These are phyloP conservation scores for Mucor irregularis DNA, from an alignment of 371 early-diverging fungal species.

Conservation along the genomic window DNA sequence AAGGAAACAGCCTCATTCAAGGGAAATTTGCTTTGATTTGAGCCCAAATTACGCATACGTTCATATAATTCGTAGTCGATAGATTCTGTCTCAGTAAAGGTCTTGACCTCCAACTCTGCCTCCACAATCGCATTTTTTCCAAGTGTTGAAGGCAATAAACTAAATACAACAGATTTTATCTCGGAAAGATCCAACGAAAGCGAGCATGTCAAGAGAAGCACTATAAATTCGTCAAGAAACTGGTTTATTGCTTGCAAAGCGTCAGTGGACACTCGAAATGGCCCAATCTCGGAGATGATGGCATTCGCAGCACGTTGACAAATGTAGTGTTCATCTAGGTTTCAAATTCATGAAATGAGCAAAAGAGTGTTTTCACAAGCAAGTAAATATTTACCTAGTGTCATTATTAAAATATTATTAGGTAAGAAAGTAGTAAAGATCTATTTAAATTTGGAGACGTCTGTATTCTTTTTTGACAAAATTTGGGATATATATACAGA, in stretches of 20 bases:
- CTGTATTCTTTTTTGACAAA: too few species aligned
- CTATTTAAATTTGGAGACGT: too few species aligned
- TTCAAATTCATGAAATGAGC: background rate
- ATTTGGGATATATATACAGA: background rate
- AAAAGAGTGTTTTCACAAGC: background rate
- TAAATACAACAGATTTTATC: constrained; percentile 56
- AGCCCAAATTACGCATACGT: constrained; percentile 40
- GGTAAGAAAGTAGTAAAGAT: too few species aligned
- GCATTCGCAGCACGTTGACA: constrained; percentile 70
- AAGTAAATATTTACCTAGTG: too few species aligned
- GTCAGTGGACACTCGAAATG: constrained; percentile 64
- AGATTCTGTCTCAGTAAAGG: constrained; percentile 59
- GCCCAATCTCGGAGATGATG: constrained; percentile 64
- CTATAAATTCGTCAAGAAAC: constrained; percentile 65
- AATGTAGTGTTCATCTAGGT: constrained; percentile 58
- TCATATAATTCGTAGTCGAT: constrained; percentile 51
- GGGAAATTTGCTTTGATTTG: constrained; percentile 22
- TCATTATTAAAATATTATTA: constrained; percentile 5
- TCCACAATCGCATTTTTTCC: constrained; percentile 72
- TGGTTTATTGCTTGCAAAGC: constrained; percentile 63
- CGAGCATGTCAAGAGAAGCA: constrained; percentile 49
- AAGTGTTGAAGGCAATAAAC: constrained; percentile 55
- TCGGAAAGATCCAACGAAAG: constrained; percentile 57
- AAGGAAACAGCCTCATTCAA: constrained; percentile 26
- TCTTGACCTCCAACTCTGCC: constrained; percentile 67